These are phyloP conservation scores for Peziza echinospora DNA, from an alignment of 495 filamentous ascomycete species.

Conservation along the genomic window DNA sequence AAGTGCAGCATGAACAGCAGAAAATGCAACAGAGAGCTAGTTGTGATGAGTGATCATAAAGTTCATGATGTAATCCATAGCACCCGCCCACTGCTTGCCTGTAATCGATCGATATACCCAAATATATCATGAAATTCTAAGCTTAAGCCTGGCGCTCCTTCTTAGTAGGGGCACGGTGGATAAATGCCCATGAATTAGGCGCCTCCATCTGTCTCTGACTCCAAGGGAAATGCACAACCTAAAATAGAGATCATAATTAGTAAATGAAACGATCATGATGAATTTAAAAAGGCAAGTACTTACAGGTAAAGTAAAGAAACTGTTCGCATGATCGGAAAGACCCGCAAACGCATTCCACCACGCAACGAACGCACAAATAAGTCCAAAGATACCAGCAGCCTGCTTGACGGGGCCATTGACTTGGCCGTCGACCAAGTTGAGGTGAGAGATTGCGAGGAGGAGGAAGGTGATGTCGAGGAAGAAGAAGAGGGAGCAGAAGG, in stretches of 20 bases:
- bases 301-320: slow-evolving; percentile 84
- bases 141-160: slow-evolving; percentile 10
- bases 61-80: too few species aligned
- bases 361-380: slow-evolving; percentile 72
- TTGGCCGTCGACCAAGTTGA: slow-evolving; percentile 25
- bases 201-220: slow-evolving; percentile 50
- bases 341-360: slow-evolving; percentile 96
- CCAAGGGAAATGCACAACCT: slow-evolving; percentile 86
- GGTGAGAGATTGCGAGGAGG: slow-evolving; percentile 57
- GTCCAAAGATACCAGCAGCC: slow-evolving; percentile 71
- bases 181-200: background rate
- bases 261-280: background rate
- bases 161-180: slow-evolving; percentile 4
- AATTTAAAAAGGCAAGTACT: background rate
- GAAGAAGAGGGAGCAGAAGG: slow-evolving; percentile 93
- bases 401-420: slow-evolving; percentile 31
- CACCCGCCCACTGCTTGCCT: too few species aligned
- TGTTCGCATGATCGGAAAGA: slow-evolving; percentile 75
- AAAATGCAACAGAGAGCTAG: too few species aligned
- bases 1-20: too few species aligned
- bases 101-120: too few species aligned
- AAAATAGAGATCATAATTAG: slow-evolving; percentile 3
- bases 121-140: too few species aligned
- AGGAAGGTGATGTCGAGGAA: slow-evolving; percentile 82
- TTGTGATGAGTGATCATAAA: too few species aligned